phyloP scores from a whole-genome alignment of 257 asterid species.

The Coffea eugenioides region DNA sequence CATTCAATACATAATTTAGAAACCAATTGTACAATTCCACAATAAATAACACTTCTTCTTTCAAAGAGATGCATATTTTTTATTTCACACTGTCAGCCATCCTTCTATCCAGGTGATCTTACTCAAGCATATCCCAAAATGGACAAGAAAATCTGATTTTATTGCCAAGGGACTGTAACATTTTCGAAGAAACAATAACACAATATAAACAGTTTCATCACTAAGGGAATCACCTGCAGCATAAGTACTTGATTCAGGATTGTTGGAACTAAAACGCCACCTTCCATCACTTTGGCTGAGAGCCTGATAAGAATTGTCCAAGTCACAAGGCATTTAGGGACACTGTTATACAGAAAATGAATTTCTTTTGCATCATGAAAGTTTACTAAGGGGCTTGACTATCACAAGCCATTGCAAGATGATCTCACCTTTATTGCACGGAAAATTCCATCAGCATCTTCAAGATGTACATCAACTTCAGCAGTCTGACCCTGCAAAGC shows the following conservation, averaged over 20 bases:
- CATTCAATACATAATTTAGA: neutral
- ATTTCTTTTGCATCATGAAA: neutral
- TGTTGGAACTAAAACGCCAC: conserved; percentile 84
- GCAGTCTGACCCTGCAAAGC: conserved; percentile 65
- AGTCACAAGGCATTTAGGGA: conserved; percentile 20
- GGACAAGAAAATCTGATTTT: neutral
- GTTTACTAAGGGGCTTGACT: neutral
- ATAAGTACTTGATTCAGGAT: conserved; percentile 77
- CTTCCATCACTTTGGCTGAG: conserved; percentile 99
- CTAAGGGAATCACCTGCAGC: conserved; percentile 71
- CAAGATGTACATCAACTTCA: conserved; percentile 59
- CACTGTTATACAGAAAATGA: neutral
- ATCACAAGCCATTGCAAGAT: neutral
- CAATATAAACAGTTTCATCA: neutral
- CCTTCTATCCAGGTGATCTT: neutral
- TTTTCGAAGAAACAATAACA: neutral
- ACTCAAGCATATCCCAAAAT: neutral
- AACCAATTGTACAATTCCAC: neutral
- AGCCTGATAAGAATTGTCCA: conserved; percentile 51
- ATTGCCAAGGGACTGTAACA: neutral
- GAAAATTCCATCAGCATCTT: conserved; percentile 63
- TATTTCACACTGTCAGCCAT: neutral
- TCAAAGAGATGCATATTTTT: neutral
- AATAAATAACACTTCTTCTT: neutral
- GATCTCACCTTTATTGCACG: conserved; percentile 71